Percentiles rank a stretch among this genome's conserved stretches.
Conservation (phyloP, 805 yeast species). For the Zygoascus flipseniorum region DNA sequence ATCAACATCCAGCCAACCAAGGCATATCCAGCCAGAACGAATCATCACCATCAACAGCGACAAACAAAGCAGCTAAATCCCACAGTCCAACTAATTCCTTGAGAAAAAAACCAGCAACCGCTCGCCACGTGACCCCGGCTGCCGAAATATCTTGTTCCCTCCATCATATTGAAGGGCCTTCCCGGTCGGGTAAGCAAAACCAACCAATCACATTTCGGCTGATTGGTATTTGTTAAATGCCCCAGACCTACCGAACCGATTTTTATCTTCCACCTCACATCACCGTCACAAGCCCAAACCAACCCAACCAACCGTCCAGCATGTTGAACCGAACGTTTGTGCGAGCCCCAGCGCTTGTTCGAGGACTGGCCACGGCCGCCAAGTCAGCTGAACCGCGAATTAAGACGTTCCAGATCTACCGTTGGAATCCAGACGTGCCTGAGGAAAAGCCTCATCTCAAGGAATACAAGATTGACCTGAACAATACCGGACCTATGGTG, state of each 20-base stretch:
- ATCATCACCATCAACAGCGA: too few relatives aligned
- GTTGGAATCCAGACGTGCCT: constrained; percentile 98
- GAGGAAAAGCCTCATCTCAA: constrained; percentile 83
- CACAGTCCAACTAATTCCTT: too few relatives aligned
- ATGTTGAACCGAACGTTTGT: not conserved
- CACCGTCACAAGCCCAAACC: not conserved
- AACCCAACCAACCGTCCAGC: not conserved
- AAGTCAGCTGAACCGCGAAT: constrained; percentile 40
- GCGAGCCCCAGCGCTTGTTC: not conserved
- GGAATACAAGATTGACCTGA: constrained; percentile 75
- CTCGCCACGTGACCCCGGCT: too few relatives aligned
- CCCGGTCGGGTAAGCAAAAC: not conserved
- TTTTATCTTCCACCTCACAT: not conserved
- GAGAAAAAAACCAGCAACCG: too few relatives aligned
- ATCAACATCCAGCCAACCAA: not conserved
- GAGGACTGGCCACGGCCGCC: constrained; percentile 34
- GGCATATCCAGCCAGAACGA: not conserved
- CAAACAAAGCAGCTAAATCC: too few relatives aligned
- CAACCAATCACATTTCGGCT: not conserved
- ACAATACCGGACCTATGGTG: constrained; percentile 95
- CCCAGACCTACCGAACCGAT: not conserved
- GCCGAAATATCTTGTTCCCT: too few relatives aligned
- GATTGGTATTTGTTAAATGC: not conserved
- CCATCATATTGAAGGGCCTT: not conserved
- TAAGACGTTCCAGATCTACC: constrained; percentile 85